Conservation (phyloP, 2,329 filamentous ascomycete genomes). For the Penicillium polonicum region DNA sequence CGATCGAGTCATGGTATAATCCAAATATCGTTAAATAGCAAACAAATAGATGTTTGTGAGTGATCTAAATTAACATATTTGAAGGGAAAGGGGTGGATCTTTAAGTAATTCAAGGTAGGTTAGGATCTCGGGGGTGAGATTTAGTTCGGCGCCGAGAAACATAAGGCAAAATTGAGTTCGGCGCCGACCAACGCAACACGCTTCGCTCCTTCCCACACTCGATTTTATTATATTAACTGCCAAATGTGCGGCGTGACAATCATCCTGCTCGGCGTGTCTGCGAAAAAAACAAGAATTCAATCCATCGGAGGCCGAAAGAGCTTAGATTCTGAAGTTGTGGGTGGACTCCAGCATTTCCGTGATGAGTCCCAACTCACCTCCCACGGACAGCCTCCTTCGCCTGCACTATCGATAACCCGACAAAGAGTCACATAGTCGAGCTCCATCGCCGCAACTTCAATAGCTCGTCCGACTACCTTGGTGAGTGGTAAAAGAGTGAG, state of each 20-base stretch:
- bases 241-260: background rate
- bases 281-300: background rate
- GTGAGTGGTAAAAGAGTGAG: conserved; percentile 56
- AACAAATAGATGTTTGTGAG: background rate
- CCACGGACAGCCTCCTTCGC: conserved; percentile 18
- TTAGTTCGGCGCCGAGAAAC: background rate
- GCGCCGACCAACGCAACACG: background rate
- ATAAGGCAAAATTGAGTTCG: background rate
- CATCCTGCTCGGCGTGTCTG: background rate
- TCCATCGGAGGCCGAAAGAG: background rate
- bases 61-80: background rate
- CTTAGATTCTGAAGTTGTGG: background rate
- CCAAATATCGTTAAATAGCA: background rate
- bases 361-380: conserved; percentile 23
- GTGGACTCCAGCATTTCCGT: background rate
- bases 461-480: conserved; percentile 56
- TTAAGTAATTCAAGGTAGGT: background rate
- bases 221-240: background rate
- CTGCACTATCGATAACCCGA: conserved; percentile 23
- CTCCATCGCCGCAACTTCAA: conserved; percentile 40
- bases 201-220: background rate
- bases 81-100: background rate
- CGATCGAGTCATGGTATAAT: background rate
- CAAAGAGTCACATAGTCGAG: conserved; percentile 29
- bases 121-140: background rate